A percentile compares a stretch with the other conserved stretches of the same genome.
Evolutionary conservation across 352 stramenopile species (phyloP).

Genomic region (Vaucheria bursata): DNA sequence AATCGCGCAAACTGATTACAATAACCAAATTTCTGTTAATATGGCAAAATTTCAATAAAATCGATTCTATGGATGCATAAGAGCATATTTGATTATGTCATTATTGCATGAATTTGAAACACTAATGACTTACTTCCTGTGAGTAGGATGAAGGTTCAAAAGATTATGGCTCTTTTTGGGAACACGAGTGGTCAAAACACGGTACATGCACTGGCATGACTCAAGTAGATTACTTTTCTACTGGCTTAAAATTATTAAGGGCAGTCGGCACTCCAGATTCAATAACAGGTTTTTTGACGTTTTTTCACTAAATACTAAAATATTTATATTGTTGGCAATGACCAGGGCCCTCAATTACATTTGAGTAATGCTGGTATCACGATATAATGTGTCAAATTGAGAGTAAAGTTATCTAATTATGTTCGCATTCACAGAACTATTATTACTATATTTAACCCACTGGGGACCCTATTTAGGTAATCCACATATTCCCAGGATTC

Average conservation of each 20-base stretch:
- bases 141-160: neutral
- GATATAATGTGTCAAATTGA: neutral
- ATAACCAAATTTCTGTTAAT: too few relatives aligned
- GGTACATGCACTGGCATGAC: conserved; percentile 76
- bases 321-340: neutral
- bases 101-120: neutral
- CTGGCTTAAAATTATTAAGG: neutral
- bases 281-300: neutral
- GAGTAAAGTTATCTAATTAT: neutral
- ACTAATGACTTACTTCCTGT: too few relatives aligned
- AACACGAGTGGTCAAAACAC: conserved; percentile 83
- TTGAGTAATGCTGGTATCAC: neutral
- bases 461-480: too few relatives aligned
- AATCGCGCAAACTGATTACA: too few relatives aligned
- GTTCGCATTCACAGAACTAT: neutral
- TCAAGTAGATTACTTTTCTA: conserved; percentile 49
- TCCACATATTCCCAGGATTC: neutral
- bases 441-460: neutral
- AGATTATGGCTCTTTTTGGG: conserved; percentile 67
- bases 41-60: neutral
- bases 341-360: neutral
- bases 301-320: neutral
- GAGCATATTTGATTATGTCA: neutral
- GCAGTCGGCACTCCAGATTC: conserved; percentile 9
- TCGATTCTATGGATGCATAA: neutral